phyloP scores from a whole-genome alignment of 441 rosid species.

The Dalechampia spathulata region DNA sequence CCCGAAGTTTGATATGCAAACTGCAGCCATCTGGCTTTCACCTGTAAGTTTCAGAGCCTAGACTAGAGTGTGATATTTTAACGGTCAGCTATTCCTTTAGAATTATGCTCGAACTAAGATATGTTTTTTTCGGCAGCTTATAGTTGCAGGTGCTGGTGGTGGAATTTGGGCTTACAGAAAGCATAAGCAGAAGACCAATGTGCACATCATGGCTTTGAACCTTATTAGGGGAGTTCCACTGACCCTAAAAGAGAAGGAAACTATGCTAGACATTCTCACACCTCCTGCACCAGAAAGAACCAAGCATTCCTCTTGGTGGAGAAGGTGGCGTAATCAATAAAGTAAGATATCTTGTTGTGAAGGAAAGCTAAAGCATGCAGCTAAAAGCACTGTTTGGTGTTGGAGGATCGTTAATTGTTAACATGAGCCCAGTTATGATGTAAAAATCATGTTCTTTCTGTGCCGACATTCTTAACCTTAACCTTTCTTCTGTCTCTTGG shows the following conservation, averaged over 20 bases:
- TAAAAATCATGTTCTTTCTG: no score
- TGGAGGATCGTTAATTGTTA: no score
- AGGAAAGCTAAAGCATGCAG: no score
- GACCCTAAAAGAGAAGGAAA: constrained; percentile 76
- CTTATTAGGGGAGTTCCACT: constrained; percentile 75
- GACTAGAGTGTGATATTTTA: not conserved
- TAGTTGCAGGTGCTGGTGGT: constrained; percentile 65
- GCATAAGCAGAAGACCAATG: constrained; percentile 68
- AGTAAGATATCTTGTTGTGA: no score
- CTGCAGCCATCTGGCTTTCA: constrained; percentile 86
- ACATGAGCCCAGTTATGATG: no score
- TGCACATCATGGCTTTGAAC: constrained; percentile 79
- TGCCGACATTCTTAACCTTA: no score
- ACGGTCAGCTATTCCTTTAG: not conserved
- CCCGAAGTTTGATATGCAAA: constrained; percentile 87
- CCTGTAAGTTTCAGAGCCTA: constrained; percentile 52
- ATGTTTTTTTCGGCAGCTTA: constrained; percentile 37
- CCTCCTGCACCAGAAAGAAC: constrained; percentile 54
- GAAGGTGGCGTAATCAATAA: constrained; percentile 3
- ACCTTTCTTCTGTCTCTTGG: no score
- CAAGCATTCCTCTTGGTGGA: constrained; percentile 16
- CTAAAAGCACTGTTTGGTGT: no score
- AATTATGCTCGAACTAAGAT: constrained; percentile 2
- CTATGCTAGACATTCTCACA: constrained; percentile 77
- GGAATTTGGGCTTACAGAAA: constrained; percentile 60